These are phyloP conservation scores for Ceratocystis albifundus DNA, from an alignment of 2,329 filamentous ascomycete genomes.

Conservation along the genomic window DNA sequence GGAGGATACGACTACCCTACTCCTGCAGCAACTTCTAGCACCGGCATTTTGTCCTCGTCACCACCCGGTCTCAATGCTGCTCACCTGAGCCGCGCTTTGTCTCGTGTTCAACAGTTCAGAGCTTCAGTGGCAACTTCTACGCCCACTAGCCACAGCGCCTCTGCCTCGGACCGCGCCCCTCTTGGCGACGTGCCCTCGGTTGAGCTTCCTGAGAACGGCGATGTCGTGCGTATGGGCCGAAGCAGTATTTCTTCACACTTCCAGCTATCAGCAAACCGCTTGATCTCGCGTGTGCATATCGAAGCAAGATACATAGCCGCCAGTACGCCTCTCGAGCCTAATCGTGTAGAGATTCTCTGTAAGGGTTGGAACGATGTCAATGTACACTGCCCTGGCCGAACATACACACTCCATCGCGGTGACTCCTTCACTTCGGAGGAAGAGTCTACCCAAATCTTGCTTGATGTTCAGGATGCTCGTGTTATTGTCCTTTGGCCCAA, in stretches of 20 bases:
- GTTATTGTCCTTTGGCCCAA: slow-evolving; percentile 82
- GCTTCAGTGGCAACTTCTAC: background rate
- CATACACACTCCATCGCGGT: slow-evolving; percentile 75
- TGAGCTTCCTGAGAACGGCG: slow-evolving; percentile 68
- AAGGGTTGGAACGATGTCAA: slow-evolving; percentile 93
- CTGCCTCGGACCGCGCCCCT: slow-evolving; percentile 55
- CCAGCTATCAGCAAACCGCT: slow-evolving; percentile 80
- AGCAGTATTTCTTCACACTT: slow-evolving; percentile 94
- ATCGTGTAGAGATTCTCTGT: slow-evolving; percentile 79
- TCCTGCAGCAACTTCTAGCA: slow-evolving; percentile 85
- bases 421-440: slow-evolving; percentile 86
- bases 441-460: slow-evolving; percentile 77
- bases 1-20: slow-evolving; percentile 62
- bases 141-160: background rate
- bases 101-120: slow-evolving; percentile 18
- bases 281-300: slow-evolving; percentile 88
- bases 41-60: slow-evolving; percentile 78
- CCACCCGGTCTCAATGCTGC: slow-evolving; percentile 44
- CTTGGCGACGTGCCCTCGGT: slow-evolving; percentile 74
- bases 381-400: slow-evolving; percentile 78
- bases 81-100: slow-evolving; percentile 32
- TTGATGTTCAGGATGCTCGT: slow-evolving; percentile 87
- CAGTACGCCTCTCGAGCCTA: slow-evolving; percentile 53
- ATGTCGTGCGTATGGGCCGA: slow-evolving; percentile 74
- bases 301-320: slow-evolving; percentile 72